These are phyloP conservation scores for Hortiboletus flavorubellus DNA, from an alignment of 768 basidiomycete species.

Conservation along the genomic window DNA sequence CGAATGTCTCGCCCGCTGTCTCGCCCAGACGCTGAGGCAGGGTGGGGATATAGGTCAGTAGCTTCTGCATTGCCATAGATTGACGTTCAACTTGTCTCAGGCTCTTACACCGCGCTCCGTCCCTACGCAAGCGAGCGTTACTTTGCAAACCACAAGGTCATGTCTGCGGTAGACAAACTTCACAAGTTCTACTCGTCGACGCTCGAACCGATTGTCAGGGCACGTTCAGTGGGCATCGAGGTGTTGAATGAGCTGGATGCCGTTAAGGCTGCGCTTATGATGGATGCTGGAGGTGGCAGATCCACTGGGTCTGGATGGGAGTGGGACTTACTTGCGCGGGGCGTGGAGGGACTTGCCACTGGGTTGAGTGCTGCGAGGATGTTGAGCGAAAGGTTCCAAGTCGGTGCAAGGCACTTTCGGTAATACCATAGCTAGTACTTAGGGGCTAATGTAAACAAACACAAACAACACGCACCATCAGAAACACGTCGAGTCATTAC, in stretches of 20 bases:
- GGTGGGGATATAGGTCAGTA: slow-evolving; percentile 83
- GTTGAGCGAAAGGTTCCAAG: slow-evolving; percentile 20
- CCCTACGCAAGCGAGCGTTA: slow-evolving; percentile 83
- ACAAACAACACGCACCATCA: slow-evolving; percentile 19
- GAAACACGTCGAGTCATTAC: not conserved
- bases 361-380: slow-evolving; percentile 33
- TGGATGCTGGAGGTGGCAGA: slow-evolving; percentile 57
- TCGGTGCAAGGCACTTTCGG: slow-evolving; percentile 1
- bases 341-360: slow-evolving; percentile 42
- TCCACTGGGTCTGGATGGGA: slow-evolving; percentile 31
- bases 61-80: no score
- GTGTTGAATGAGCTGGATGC: slow-evolving; percentile 85
- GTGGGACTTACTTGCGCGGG: slow-evolving; percentile 36
- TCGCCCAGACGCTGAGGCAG: slow-evolving; percentile 49
- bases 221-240: slow-evolving; percentile 83
- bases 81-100: slow-evolving; percentile 34
- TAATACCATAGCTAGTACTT: not conserved
- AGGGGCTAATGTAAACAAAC: slow-evolving; percentile 4
- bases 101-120: slow-evolving; percentile 68
- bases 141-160: slow-evolving; percentile 78
- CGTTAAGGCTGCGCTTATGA: slow-evolving; percentile 82
- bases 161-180: slow-evolving; percentile 85
- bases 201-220: slow-evolving; percentile 73
- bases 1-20: slow-evolving; percentile 61
- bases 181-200: slow-evolving; percentile 81